phyloP scores from a whole-genome alignment of 2,329 filamentous ascomycete species.

The Penicillium psychrosexuale region DNA sequence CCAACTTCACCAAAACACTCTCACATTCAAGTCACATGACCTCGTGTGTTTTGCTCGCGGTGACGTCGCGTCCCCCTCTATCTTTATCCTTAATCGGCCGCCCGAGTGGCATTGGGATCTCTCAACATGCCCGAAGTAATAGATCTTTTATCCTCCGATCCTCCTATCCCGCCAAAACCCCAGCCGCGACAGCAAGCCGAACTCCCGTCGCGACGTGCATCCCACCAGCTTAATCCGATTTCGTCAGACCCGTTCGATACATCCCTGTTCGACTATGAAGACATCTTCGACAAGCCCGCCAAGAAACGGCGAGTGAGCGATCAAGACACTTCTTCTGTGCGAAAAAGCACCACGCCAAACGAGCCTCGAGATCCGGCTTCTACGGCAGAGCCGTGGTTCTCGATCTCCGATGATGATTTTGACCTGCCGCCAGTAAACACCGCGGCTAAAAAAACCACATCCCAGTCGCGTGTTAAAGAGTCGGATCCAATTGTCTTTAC shows the following conservation, averaged over 20 bases:
- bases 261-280: constrained; percentile 27
- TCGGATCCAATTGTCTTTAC: constrained; percentile 46
- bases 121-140: constrained; percentile 41
- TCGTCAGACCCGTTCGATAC: constrained; percentile 31
- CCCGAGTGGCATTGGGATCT: constrained; percentile 10
- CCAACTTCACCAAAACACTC: neutral
- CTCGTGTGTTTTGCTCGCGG: constrained; percentile 25
- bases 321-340: constrained; percentile 13
- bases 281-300: constrained; percentile 24
- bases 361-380: neutral
- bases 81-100: constrained; percentile 1
- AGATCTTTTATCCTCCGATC: constrained; percentile 37
- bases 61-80: constrained; percentile 20
- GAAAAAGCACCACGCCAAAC: constrained; percentile 1
- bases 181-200: constrained; percentile 10
- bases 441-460: constrained; percentile 1
- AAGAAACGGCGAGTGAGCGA: constrained; percentile 34
- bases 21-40: constrained; percentile 19
- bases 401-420: constrained; percentile 33
- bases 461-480: constrained; percentile 21
- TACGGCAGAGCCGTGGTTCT: constrained; percentile 16
- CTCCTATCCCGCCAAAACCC: constrained; percentile 20
- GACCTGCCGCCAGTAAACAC: constrained; percentile 14
- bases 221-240: constrained; percentile 13
- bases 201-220: constrained; percentile 9